Conservation (phyloP, 75 land plant species). For the Cupressus sempervirens region DNA sequence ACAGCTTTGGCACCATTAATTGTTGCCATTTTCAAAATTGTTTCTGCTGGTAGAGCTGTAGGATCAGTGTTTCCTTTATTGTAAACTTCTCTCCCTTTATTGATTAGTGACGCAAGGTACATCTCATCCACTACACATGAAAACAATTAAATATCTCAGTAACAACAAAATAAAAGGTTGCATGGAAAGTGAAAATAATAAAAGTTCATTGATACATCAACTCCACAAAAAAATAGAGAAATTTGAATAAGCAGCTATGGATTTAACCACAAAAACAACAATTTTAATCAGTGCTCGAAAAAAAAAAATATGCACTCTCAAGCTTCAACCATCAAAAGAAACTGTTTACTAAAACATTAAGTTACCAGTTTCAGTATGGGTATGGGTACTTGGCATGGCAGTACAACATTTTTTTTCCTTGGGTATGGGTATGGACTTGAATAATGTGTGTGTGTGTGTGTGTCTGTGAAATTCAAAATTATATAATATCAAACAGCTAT, state of each 20-base stretch:
- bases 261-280: background rate
- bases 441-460: no score
- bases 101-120: slow-evolving; percentile 90
- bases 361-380: no score
- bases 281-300: background rate
- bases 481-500: no score
- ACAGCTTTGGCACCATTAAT: slow-evolving; percentile 85
- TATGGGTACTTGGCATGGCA: no score
- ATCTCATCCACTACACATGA: slow-evolving; percentile 82
- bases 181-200: background rate
- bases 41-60: slow-evolving; percentile 81
- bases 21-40: slow-evolving; percentile 80
- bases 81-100: slow-evolving; percentile 77
- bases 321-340: background rate
- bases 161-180: background rate
- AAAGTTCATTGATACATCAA: background rate
- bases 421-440: no score
- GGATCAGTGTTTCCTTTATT: slow-evolving; percentile 83
- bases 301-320: background rate
- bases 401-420: no score
- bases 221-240: background rate
- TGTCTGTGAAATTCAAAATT: no score
- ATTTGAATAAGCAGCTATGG: background rate
- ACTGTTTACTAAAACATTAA: background rate
- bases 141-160: background rate